Base-by-base conservation (phyloP, 2,329 filamentous ascomycete genomes). In the Colletotrichum lindemuthianum region DNA sequence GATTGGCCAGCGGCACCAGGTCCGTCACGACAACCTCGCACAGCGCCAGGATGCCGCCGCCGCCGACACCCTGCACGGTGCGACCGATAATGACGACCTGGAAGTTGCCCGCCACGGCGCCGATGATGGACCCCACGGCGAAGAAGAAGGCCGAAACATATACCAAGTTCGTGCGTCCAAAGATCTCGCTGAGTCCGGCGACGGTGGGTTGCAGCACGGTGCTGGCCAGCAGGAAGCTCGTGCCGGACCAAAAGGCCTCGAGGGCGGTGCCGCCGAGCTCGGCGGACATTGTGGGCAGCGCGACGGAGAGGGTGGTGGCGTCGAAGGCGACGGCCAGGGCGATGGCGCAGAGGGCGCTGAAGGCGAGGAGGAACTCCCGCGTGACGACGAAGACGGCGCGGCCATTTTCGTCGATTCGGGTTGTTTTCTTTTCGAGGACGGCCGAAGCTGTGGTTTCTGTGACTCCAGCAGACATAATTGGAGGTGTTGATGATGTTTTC, bases 231-330 rank as follows among this genome's bases (percentile, higher is more conserved):
- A 92, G 78, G 68, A 90, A 92, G 13, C 87, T 87, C 5, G 90
- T 92, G 2, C 89, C 90, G 11, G 88, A 84, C 90, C 89, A 92
- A 71, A 92, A 92, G 0, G 88, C 87, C 74, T 91, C 81, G 37
- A 88, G 82, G 2, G 84, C 84, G 0, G 82, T 82, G 32, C 85
- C 85, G 43, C 80, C 68, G 4, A 88, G 77, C 43, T 83, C 81
- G 16, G 74, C 69, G 9, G 85, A 80, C 60, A 88, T 86, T 6
- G 66, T 81, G 5, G 80, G 84, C 37, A 90, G 75, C 4, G 88
- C 87, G 43, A 66, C 63, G 4, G 86, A 87, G 55, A 90, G 80
- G 4, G 85, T 89, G 1, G 88, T 90, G 4, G 87, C 88, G 73
- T 91, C 88, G 34, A 91, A 78, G 11, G 88, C 86, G 2, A 87